Evolutionary conservation across 75 land plant species (phyloP).

Genomic region (Selaginella moellendorffii): DNA sequence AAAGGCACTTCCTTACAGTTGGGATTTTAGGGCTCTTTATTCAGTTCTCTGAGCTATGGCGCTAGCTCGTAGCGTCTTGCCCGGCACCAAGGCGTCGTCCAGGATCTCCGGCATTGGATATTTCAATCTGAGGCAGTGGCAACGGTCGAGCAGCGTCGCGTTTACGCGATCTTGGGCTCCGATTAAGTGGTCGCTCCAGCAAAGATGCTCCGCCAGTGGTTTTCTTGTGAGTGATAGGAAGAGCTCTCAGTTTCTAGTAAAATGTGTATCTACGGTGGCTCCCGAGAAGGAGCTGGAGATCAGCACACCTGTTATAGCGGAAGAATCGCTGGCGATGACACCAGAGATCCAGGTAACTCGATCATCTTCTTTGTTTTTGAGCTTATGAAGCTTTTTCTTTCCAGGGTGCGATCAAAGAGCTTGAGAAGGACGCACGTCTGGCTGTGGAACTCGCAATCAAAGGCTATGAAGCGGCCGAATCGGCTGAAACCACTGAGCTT

Average conservation of each 20-base stretch:
- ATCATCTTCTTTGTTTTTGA: not conserved
- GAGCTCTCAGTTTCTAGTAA: not conserved
- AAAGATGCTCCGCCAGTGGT: too few species aligned
- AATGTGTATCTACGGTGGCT: not conserved
- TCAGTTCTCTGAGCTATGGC: not conserved
- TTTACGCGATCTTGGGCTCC: not conserved
- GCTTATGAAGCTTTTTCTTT: not conserved
- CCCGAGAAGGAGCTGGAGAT: constrained; percentile 12
- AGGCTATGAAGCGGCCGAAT: constrained; percentile 38
- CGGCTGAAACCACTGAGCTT: constrained; percentile 64
- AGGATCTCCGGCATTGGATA: not conserved
- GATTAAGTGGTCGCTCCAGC: not conserved
- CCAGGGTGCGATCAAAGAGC: constrained; percentile 64
- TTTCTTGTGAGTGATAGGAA: not conserved
- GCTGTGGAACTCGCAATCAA: constrained; percentile 82
- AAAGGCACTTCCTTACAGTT: not conserved
- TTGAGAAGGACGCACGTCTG: constrained; percentile 66
- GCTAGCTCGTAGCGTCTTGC: not conserved
- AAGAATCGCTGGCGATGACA: constrained; percentile 8
- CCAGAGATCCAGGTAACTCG: constrained; percentile 14
- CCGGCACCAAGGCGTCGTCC: not conserved
- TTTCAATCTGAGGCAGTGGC: not conserved
- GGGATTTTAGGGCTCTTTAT: not conserved
- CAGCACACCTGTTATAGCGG: constrained; percentile 12
- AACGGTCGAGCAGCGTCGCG: not conserved